Conservation (phyloP, 176 grass and related monocot species). For the Oryza punctata region DNA sequence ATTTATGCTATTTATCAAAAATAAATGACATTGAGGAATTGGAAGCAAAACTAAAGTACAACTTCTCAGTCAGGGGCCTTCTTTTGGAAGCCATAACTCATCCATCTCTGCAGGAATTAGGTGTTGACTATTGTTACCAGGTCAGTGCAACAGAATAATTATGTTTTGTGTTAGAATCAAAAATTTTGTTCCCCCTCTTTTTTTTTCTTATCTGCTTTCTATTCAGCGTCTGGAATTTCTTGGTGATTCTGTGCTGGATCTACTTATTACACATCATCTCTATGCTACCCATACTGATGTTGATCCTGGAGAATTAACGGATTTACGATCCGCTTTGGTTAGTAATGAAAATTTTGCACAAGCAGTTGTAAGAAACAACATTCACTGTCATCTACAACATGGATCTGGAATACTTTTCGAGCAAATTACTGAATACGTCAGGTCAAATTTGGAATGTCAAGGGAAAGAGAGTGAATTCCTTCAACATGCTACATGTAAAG, state of each 20-base stretch:
- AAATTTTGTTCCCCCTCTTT: slow-evolving; percentile 1
- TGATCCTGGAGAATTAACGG: slow-evolving; percentile 89
- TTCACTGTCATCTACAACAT: slow-evolving; percentile 83
- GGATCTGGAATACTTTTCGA: slow-evolving; percentile 83
- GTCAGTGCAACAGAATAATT: slow-evolving; percentile 42
- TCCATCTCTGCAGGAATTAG: slow-evolving; percentile 80
- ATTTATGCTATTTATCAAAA: slow-evolving; percentile 45
- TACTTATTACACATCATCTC: slow-evolving; percentile 79
- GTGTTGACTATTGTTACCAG: slow-evolving; percentile 80
- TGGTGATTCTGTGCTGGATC: slow-evolving; percentile 87
- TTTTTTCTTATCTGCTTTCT: slow-evolving; percentile 25
- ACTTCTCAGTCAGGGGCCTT: slow-evolving; percentile 65
- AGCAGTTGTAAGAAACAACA: slow-evolving; percentile 70
- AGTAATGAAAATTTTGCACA: slow-evolving; percentile 93
- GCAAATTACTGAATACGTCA: slow-evolving; percentile 76
- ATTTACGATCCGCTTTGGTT: slow-evolving; percentile 81
- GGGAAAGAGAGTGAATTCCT: slow-evolving; percentile 44
- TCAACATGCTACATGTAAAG: slow-evolving; percentile 57
- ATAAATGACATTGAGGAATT: slow-evolving; percentile 66
- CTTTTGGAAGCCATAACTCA: slow-evolving; percentile 87
- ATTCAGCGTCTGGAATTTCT: slow-evolving; percentile 93
- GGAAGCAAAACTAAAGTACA: slow-evolving; percentile 81
- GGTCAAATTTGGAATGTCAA: slow-evolving; percentile 39
- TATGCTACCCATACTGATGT: slow-evolving; percentile 72
- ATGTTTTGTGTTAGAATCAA: slow-evolving; percentile 14